These are phyloP conservation scores for Arthrobotrys conoides DNA, from an alignment of 2,329 filamentous ascomycete genomes.

Conservation along the genomic window DNA sequence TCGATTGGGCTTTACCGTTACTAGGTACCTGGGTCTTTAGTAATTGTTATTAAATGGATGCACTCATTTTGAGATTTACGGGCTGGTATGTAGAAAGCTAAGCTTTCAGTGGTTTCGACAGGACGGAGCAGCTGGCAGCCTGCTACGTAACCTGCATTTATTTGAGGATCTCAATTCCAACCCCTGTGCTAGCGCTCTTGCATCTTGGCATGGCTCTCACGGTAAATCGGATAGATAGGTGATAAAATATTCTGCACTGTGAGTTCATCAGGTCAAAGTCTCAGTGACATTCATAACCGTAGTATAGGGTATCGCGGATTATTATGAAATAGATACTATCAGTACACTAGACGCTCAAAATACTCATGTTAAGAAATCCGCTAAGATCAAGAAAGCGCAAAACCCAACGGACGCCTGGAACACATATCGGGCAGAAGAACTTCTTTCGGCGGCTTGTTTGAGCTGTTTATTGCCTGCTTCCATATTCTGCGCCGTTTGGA, in stretches of 20 bases:
- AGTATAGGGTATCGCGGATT: slow-evolving; percentile 17
- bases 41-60: background rate
- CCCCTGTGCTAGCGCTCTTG: slow-evolving; percentile 5
- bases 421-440: slow-evolving; percentile 81
- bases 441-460: slow-evolving; percentile 81
- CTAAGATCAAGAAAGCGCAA: slow-evolving; percentile 80
- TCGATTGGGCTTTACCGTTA: background rate
- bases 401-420: slow-evolving; percentile 85
- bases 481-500: slow-evolving; percentile 86
- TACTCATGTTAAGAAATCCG: slow-evolving; percentile 78
- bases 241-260: too few relatives aligned
- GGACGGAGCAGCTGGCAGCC: background rate
- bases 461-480: slow-evolving; percentile 91
- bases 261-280: too few relatives aligned
- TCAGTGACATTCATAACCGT: background rate
- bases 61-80: background rate
- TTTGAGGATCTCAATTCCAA: background rate
- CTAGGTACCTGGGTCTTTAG: background rate
- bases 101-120: background rate
- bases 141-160: slow-evolving; percentile 12
- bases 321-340: slow-evolving; percentile 25
- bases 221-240: too few relatives aligned
- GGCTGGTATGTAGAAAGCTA: background rate
- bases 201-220: background rate
- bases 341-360: background rate